Conservation (phyloP, 176 grass and related monocot genomes). For the Otatea glauca region DNA sequence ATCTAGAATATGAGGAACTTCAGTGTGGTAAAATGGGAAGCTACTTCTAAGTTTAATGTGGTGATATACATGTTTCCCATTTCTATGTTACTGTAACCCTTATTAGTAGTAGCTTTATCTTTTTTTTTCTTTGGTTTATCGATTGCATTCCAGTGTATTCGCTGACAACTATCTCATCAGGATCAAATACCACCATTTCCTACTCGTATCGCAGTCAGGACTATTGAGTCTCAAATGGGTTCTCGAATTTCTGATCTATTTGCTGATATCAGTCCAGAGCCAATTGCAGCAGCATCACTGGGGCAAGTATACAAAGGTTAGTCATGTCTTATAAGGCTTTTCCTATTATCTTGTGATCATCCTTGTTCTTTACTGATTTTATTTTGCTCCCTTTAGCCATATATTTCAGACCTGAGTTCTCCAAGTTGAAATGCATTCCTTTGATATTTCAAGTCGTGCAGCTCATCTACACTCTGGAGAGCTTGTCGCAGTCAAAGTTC, state of each 20-base stretch:
- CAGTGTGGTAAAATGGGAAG: too few relatives aligned
- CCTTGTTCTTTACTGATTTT: conserved; percentile 36
- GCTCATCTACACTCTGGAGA: conserved; percentile 97
- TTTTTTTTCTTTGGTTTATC: not conserved
- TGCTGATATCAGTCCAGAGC: conserved; percentile 81
- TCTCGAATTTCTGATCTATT: conserved; percentile 80
- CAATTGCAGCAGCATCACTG: conserved; percentile 88
- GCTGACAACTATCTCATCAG: conserved; percentile 53
- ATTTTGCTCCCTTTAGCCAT: conserved; percentile 46
- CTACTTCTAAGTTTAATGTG: too few relatives aligned
- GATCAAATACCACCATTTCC: conserved; percentile 99
- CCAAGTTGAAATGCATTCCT: conserved; percentile 77
- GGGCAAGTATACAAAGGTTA: conserved; percentile 99
- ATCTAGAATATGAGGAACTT: not conserved
- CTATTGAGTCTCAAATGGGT: conserved; percentile 82
- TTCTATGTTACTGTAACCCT: too few relatives aligned
- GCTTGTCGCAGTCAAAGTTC: conserved; percentile 95
- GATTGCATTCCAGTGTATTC: conserved; percentile 28
- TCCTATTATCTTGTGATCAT: conserved; percentile 16
- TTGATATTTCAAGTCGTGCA: conserved; percentile 99
- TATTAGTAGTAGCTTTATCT: conserved; percentile 7
- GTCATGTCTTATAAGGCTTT: conserved; percentile 32
- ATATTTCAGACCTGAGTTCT: conserved; percentile 49
- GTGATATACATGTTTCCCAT: too few relatives aligned
- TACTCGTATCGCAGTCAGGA: conserved; percentile 72